Conservation (phyloP, 2,329 filamentous ascomycete species). For the Cercospora berteroae region DNA sequence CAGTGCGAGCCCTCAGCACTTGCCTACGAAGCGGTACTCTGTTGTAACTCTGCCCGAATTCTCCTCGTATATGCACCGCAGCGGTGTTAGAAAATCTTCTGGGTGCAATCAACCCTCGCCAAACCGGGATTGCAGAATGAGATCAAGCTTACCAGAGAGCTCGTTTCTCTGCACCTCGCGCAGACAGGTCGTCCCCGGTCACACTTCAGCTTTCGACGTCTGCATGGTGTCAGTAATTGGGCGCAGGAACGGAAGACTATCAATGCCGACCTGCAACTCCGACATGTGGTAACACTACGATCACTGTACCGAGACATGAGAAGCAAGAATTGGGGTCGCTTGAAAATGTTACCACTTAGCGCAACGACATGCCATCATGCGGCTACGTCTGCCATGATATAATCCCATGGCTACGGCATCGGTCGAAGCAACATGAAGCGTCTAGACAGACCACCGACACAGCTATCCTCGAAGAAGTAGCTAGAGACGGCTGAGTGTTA, state of each 20-base stretch:
- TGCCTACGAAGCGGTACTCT: conserved; percentile 24
- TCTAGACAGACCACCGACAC: neutral
- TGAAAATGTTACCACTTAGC: neutral
- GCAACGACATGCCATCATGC: neutral
- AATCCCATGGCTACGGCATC: neutral
- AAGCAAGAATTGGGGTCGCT: neutral
- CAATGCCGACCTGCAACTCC: conserved; percentile 17
- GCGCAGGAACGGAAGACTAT: neutral
- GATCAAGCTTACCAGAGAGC: conserved; percentile 17
- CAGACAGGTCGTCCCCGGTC: conserved; percentile 19
- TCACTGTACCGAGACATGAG: conserved; percentile 10
- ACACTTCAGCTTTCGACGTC: conserved; percentile 23
- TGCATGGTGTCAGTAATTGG: conserved; percentile 6
- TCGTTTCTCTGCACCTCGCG: conserved; percentile 20
- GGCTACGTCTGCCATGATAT: neutral
- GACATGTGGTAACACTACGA: conserved; percentile 22
- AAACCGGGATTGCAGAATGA: neutral
- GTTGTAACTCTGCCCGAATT: conserved; percentile 7
- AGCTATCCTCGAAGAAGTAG: conserved; percentile 2
- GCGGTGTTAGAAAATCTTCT: neutral
- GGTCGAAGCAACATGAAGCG: neutral
- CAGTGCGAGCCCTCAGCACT: neutral
- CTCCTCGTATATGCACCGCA: conserved; percentile 23
- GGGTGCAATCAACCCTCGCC: too few relatives aligned
- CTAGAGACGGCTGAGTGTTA: neutral